These are phyloP conservation scores for Curvularia verruculosa DNA, from an alignment of 2,329 filamentous ascomycete genomes.

Conservation along the genomic window DNA sequence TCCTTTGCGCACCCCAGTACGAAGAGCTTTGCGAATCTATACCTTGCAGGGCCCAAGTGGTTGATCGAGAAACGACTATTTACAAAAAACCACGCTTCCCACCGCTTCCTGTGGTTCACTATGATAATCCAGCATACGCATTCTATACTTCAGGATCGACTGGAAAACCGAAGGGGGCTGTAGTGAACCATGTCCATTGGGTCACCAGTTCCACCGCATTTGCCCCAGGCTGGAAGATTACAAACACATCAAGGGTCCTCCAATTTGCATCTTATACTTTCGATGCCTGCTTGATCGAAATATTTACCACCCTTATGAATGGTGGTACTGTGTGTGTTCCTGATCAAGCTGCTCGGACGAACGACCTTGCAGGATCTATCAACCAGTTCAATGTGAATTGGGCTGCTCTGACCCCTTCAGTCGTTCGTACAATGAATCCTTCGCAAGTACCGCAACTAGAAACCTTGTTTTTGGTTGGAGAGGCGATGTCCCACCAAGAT, in stretches of 20 bases:
- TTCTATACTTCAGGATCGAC: constrained; percentile 66
- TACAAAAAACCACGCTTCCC: constrained; percentile 38
- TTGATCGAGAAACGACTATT: constrained; percentile 52
- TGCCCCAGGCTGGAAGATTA: constrained; percentile 50
- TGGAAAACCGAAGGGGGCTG: constrained; percentile 64
- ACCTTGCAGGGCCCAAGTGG: constrained; percentile 30
- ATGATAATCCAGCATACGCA: constrained; percentile 63
- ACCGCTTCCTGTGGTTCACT: constrained; percentile 42
- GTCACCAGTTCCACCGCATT: constrained; percentile 52
- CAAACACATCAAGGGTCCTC: constrained; percentile 61
- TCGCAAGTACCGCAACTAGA: constrained; percentile 36
- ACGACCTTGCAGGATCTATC: constrained; percentile 53
- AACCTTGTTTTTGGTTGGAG: constrained; percentile 40
- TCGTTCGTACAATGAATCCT: constrained; percentile 40
- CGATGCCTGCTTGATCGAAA: constrained; percentile 55
- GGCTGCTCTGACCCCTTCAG: constrained; percentile 54
- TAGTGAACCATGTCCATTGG: constrained; percentile 66
- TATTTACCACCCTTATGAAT: constrained; percentile 53
- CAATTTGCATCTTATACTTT: constrained; percentile 56
- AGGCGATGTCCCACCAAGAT: constrained; percentile 43
- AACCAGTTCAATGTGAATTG: constrained; percentile 49
- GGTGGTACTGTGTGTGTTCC: constrained; percentile 59
- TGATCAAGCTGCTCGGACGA: constrained; percentile 54
- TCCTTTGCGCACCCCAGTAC: constrained; percentile 37
- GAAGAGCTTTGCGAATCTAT: constrained; percentile 34